Conservation (phyloP, 177 flowering plant species). For the Vitis hybrid region DNA sequence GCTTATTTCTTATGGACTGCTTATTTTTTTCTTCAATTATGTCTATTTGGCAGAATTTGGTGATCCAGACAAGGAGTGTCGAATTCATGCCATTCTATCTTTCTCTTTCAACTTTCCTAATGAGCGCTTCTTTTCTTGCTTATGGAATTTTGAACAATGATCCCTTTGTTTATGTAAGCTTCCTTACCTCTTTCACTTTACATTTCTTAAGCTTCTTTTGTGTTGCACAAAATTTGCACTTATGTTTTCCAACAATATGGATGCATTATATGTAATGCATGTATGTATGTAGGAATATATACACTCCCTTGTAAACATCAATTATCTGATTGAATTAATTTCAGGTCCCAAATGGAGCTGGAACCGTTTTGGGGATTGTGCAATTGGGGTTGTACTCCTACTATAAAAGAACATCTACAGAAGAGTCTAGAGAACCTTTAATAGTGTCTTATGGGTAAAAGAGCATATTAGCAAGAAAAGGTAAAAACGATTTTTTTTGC, state of each 20-base stretch:
- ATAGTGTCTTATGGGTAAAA: conserved; percentile 40
- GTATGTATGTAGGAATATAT: too few relatives aligned
- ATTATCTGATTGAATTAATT: conserved; percentile 16
- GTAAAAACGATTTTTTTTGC: not conserved
- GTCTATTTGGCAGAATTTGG: conserved; percentile 59
- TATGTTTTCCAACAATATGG: too few relatives aligned
- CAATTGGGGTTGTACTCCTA: conserved; percentile 63
- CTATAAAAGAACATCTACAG: conserved; percentile 36
- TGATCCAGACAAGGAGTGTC: conserved; percentile 46
- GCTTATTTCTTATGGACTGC: not conserved
- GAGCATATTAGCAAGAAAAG: not conserved
- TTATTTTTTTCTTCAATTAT: not conserved
- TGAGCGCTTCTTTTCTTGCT: conserved; percentile 43
- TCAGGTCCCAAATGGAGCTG: conserved; percentile 92
- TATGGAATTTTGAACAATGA: conserved; percentile 43
- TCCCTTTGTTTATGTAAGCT: conserved; percentile 41
- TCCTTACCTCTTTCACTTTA: conserved; percentile 6
- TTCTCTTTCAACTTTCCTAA: conserved; percentile 48
- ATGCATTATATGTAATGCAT: too few relatives aligned
- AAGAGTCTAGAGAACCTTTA: conserved; percentile 51
- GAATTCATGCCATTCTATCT: conserved; percentile 59
- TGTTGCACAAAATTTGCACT: too few relatives aligned
- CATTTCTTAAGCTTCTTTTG: not conserved
- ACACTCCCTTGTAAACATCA: not conserved
- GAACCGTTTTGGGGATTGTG: conserved; percentile 59